Percentiles rank a stretch among this genome's conserved stretches.
These are phyloP conservation scores for Reutealis trisperma DNA, from an alignment of 345 rosid genomes.

Conservation along the genomic window DNA sequence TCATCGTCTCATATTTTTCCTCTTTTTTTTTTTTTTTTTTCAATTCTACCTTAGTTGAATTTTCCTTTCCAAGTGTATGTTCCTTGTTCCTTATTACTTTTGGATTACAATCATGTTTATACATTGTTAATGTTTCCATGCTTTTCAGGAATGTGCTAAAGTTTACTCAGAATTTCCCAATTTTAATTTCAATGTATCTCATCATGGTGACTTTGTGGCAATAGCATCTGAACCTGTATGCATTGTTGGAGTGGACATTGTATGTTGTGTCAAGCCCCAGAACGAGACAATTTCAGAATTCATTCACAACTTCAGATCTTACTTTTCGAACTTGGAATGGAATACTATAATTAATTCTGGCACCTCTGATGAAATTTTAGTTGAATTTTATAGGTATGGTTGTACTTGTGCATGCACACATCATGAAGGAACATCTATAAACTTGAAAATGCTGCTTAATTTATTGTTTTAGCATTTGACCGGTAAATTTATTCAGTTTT, in stretches of 20 bases:
- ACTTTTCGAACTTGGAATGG: slow-evolving; percentile 65
- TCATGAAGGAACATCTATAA: slow-evolving; percentile 7
- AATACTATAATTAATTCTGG: slow-evolving; percentile 45
- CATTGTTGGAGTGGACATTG: slow-evolving; percentile 69
- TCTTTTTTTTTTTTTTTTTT: neutral
- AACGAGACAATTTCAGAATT: slow-evolving; percentile 48
- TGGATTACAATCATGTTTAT: neutral
- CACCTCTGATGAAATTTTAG: slow-evolving; percentile 37
- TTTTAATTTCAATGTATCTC: slow-evolving; percentile 74
- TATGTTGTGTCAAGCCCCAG: slow-evolving; percentile 38
- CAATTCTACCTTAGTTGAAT: neutral
- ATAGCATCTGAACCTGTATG: slow-evolving; percentile 75
- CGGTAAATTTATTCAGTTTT: neutral
- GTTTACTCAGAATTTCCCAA: slow-evolving; percentile 41
- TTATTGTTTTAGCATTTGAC: neutral
- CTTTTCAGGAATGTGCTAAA: slow-evolving; percentile 42
- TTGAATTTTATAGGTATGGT: slow-evolving; percentile 60
- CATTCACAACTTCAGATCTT: slow-evolving; percentile 49
- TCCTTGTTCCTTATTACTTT: neutral
- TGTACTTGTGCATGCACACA: neutral
- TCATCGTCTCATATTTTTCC: neutral
- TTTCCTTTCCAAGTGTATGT: neutral
- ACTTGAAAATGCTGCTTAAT: neutral
- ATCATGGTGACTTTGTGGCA: slow-evolving; percentile 71
- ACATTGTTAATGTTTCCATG: slow-evolving; percentile 1